These are phyloP conservation scores for Aureoboletus auriporus DNA, from an alignment of 768 basidiomycete species.

Conservation along the genomic window DNA sequence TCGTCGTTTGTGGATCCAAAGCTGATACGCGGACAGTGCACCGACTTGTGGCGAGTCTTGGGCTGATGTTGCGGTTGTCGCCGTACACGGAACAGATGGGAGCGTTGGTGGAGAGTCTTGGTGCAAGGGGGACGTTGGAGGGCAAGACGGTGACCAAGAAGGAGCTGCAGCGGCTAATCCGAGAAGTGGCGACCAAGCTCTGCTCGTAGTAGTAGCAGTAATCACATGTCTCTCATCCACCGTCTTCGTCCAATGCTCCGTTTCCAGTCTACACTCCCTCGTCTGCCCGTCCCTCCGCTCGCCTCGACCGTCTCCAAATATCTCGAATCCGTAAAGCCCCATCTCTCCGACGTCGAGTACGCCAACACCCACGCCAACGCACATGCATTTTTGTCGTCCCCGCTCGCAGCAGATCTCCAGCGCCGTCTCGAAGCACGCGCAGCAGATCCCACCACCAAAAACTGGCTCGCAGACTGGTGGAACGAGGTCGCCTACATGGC, in stretches of 20 bases:
- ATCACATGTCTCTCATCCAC: slow-evolving; percentile 9
- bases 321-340: slow-evolving; percentile 78
- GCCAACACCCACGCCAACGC: slow-evolving; percentile 55
- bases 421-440: slow-evolving; percentile 73
- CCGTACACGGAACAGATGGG: slow-evolving; percentile 59
- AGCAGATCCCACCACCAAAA: slow-evolving; percentile 49
- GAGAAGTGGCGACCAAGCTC: slow-evolving; percentile 53
- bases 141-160: slow-evolving; percentile 58
- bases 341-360: slow-evolving; percentile 63
- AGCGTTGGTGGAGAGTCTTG: slow-evolving; percentile 68
- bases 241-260: slow-evolving; percentile 49
- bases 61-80: slow-evolving; percentile 69
- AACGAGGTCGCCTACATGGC: slow-evolving; percentile 89
- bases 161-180: slow-evolving; percentile 60
- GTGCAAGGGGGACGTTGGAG: slow-evolving; percentile 51
- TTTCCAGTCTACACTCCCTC: slow-evolving; percentile 68
- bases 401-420: slow-evolving; percentile 71
- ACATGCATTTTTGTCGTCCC: slow-evolving; percentile 63
- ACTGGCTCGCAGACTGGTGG: slow-evolving; percentile 99
- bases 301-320: slow-evolving; percentile 84
- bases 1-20: neutral
- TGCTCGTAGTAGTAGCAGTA: slow-evolving; percentile 21
- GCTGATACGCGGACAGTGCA: slow-evolving; percentile 50
- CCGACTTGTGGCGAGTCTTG: slow-evolving; percentile 76
- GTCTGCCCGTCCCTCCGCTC: slow-evolving; percentile 81